These are phyloP conservation scores for Cymbopogon flexuosus DNA, from an alignment of 202 grass and related monocot species.

Conservation along the genomic window DNA sequence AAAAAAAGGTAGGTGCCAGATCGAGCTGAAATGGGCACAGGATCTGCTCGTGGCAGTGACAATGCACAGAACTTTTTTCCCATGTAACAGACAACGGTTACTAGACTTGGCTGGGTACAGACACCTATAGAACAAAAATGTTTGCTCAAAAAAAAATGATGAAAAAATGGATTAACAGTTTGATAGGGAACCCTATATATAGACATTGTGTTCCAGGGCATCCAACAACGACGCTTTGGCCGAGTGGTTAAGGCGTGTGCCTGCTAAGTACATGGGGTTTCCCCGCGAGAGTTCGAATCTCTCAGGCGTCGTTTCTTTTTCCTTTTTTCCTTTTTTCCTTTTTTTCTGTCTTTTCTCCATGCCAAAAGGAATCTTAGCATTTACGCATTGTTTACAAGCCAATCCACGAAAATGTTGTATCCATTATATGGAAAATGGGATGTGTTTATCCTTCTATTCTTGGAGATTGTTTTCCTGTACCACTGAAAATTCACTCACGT, in stretches of 20 bases:
- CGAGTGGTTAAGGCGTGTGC: slow-evolving; percentile 59
- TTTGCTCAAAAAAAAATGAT: too few relatives aligned
- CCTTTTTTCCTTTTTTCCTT: not conserved
- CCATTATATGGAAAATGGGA: not conserved
- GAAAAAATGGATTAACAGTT: not conserved
- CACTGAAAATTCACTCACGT: not conserved
- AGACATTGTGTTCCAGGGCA: rapidly evolving
- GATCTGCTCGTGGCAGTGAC: not conserved
- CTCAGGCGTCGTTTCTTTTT: not conserved
- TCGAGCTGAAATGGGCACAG: not conserved
- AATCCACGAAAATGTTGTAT: not conserved
- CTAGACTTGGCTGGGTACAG: not conserved
- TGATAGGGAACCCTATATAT: not conserved
- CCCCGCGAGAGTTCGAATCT: slow-evolving; percentile 76
- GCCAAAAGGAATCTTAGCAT: too few relatives aligned
- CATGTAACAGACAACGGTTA: not conserved
- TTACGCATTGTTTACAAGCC: too few relatives aligned
- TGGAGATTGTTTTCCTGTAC: not conserved
- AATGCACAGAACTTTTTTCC: not conserved
- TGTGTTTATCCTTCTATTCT: not conserved
- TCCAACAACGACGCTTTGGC: slow-evolving; percentile 24
- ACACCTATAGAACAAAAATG: not conserved
- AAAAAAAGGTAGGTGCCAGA: too few relatives aligned
- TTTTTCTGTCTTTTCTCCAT: too few relatives aligned
- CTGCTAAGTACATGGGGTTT: slow-evolving; percentile 93